A percentile compares a stretch with the other conserved stretches of the same genome.
Conservation (phyloP, 352 stramenopile species). For the Phytophthora cryptogea region DNA sequence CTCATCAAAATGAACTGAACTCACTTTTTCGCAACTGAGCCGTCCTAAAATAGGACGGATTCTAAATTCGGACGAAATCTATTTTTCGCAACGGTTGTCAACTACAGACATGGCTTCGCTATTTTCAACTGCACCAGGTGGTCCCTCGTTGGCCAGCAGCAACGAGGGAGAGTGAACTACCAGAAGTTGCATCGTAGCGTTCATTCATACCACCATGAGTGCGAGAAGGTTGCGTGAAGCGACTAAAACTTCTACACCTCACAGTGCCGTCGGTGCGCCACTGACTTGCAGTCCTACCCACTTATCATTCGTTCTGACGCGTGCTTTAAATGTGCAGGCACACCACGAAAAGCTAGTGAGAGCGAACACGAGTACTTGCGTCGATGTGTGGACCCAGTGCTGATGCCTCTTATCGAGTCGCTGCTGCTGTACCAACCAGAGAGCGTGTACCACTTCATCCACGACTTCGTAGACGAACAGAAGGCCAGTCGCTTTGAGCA, state of each 20-base stretch:
- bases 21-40: too few relatives aligned
- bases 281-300: neutral
- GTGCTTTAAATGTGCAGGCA: neutral
- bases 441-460: constrained; percentile 83
- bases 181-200: neutral
- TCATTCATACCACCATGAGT: constrained; percentile 30
- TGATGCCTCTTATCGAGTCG: constrained; percentile 84
- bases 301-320: neutral
- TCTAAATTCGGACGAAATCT: constrained; percentile 20
- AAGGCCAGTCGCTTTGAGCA: constrained; percentile 49
- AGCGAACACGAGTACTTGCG: constrained; percentile 85
- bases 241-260: constrained; percentile 24
- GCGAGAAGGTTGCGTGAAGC: constrained; percentile 40
- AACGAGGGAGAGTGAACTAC: neutral
- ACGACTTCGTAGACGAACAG: constrained; percentile 74
- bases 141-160: neutral
- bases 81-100: constrained; percentile 20
- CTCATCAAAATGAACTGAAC: too few relatives aligned
- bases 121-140: constrained; percentile 25
- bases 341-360: constrained; percentile 37
- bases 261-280: constrained; percentile 17
- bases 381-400: constrained; percentile 72
- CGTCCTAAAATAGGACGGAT: constrained; percentile 1
- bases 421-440: constrained; percentile 80
- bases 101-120: constrained; percentile 27